Evolutionary conservation across 2,329 filamentous ascomycete species (phyloP), one percentile per base, ranked within the genome.

Genomic region (Colletotrichum sp.): DNA sequence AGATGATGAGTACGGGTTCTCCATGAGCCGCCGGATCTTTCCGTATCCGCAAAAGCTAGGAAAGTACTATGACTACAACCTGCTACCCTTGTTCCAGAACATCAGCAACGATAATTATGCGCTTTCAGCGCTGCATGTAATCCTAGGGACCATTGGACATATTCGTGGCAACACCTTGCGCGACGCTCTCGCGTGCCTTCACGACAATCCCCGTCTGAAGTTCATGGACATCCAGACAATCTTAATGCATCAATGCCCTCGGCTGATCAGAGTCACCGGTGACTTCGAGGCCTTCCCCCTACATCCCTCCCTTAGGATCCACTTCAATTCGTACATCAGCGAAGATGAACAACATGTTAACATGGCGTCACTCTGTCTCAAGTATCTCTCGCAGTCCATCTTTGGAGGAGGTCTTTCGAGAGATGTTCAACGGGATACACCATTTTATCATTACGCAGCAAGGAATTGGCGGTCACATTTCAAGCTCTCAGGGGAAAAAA

Each of bases 361-460:
- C 51, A 76, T 79, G 73, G 74, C 69, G 4, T 73, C 72, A 18
- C 21, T 77, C 3, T 79, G 77, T 57, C 51, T 79, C 8, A 74
- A 72, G 47, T 79, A 79, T 63, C 74, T 79, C 6, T 73, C 62
- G 11, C 57, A 61, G 11, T 27, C 65, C 5, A 11, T 24, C 4
- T 75, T 76, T 29, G 27, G 31, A n/a, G 21, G 21, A 21, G 24
- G 38, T n/a, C 34, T 21, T 12, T 8, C 16, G 4, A 63, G 15
- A 21, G 57, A 6, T 2, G 55, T 13, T 12, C 34, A 21, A 29
- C 27, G 18, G 1, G 24, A 64, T 2, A 54, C 51, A 31, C 63
- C 73, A 1, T 79, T 79, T 27, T 78, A 77, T n/a, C 27, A 24
- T 3, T 78, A 77, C 38, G 78, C 78, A 1, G 66, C 76, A 12